These are phyloP conservation scores for Acanthamoeba triangularis DNA, from an alignment of 208 protist genomes.

Conservation along the genomic window DNA sequence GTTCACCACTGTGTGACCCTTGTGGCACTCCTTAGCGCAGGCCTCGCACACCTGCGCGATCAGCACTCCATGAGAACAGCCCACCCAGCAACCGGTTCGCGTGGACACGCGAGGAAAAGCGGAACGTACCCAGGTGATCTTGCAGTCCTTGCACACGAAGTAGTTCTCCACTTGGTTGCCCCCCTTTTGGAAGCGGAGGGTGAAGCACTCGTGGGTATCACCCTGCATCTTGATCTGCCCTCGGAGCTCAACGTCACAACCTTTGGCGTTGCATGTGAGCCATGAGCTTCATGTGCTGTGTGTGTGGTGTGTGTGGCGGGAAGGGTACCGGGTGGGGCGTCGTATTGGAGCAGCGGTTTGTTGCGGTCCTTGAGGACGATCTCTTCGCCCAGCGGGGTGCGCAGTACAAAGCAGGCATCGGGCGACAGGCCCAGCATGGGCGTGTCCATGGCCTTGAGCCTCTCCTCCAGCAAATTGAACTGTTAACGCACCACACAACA, in stretches of 20 bases:
- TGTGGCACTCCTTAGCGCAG: slow-evolving; percentile 74
- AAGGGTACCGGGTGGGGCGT: slow-evolving; percentile 11
- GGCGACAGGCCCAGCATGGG: not conserved
- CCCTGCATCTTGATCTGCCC: slow-evolving; percentile 29
- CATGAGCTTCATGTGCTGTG: not conserved
- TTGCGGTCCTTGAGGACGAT: not conserved
- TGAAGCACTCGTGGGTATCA: slow-evolving; percentile 76
- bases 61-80: not conserved
- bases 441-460: slow-evolving; percentile 46
- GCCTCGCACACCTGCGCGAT: slow-evolving; percentile 23
- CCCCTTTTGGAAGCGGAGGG: slow-evolving; percentile 47
- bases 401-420: slow-evolving; percentile 39
- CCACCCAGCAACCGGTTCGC: too few relatives aligned
- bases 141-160: slow-evolving; percentile 75
- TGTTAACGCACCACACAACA: not conserved
- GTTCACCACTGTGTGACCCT: slow-evolving; percentile 48
- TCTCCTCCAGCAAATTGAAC: slow-evolving; percentile 21
- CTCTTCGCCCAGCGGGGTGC: slow-evolving; percentile 39
- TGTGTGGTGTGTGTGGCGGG: too few relatives aligned
- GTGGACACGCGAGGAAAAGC: too few relatives aligned
- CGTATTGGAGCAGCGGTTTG: slow-evolving; percentile 58
- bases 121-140: not conserved
- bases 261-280: not conserved
- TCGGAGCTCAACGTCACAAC: slow-evolving; percentile 1
- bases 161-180: slow-evolving; percentile 60